Conservation (phyloP, 352 stramenopile species). For the Phytophthora crassamura region DNA sequence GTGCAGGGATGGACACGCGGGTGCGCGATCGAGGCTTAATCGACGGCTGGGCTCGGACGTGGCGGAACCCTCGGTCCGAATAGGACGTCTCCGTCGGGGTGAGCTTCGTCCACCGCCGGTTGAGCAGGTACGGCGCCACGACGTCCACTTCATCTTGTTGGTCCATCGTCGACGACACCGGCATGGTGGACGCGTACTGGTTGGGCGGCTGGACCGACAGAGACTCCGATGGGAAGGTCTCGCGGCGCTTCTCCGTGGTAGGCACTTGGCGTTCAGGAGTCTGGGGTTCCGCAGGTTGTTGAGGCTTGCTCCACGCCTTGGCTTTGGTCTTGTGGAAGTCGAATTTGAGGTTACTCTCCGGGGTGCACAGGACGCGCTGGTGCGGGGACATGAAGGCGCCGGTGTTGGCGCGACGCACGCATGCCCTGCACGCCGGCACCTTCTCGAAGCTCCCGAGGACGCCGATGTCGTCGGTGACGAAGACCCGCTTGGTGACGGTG, state of each 20-base stretch:
- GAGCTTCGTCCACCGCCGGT: slow-evolving; percentile 21
- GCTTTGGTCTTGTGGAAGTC: slow-evolving; percentile 28
- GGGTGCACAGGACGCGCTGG: slow-evolving; percentile 25
- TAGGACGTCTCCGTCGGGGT: slow-evolving; percentile 8
- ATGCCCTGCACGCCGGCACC: slow-evolving; percentile 46
- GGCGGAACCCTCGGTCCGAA: slow-evolving; percentile 15
- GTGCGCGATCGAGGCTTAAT: slow-evolving; percentile 18
- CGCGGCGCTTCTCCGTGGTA: slow-evolving; percentile 3
- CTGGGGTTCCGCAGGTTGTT: background rate
- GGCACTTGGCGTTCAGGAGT: background rate
- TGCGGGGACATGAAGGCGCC: slow-evolving; percentile 31
- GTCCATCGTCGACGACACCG: slow-evolving; percentile 7
- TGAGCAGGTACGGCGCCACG: background rate
- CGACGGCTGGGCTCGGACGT: background rate
- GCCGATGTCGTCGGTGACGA: slow-evolving; percentile 45
- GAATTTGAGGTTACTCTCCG: slow-evolving; percentile 20
- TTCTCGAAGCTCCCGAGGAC: slow-evolving; percentile 58
- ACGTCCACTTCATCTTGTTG: slow-evolving; percentile 19
- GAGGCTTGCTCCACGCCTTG: slow-evolving; percentile 9
- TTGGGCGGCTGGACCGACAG: background rate
- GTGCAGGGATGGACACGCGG: slow-evolving; percentile 21
- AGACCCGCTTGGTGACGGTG: slow-evolving; percentile 50
- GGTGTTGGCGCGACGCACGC: slow-evolving; percentile 48
- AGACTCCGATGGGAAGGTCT: slow-evolving; percentile 16
- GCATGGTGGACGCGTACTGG: slow-evolving; percentile 23